Conservation (phyloP, 306 rosid genomes). For the Corylus avellana region DNA sequence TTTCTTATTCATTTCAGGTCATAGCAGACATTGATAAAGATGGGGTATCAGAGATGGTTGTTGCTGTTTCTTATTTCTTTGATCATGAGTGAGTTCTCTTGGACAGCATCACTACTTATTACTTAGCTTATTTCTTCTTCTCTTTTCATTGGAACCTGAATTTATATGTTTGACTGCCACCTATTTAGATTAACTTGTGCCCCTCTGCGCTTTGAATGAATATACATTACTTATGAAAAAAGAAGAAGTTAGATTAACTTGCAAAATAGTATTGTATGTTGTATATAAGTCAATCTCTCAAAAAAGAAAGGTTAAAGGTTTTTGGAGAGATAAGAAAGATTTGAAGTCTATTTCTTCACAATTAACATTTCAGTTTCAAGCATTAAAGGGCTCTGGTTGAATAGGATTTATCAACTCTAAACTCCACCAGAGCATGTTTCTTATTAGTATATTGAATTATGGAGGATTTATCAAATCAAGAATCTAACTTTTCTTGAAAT, state of each 20-base stretch:
- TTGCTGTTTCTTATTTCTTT: constrained; percentile 93
- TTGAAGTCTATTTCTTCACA: not conserved
- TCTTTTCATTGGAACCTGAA: not conserved
- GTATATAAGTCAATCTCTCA: not conserved
- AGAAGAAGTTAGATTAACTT: too few relatives aligned
- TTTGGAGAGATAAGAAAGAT: not conserved
- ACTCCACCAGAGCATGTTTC: not conserved
- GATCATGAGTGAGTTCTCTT: constrained; percentile 83
- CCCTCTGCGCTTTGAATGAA: too few relatives aligned
- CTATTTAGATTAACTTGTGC: not conserved
- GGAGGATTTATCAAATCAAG: not conserved
- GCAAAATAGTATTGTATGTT: not conserved
- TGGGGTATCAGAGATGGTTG: constrained; percentile 90
- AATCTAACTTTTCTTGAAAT: not conserved
- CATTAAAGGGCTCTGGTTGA: not conserved
- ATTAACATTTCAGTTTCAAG: not conserved
- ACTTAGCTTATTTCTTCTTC: not conserved
- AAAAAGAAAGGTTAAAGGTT: not conserved
- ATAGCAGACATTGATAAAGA: constrained; percentile 97
- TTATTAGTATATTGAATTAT: not conserved
- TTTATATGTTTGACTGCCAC: constrained; percentile 2
- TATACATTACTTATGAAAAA: too few relatives aligned
- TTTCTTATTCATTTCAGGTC: constrained; percentile 56
- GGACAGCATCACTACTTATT: not conserved
- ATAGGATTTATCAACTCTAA: not conserved